A percentile compares a stretch with the other conserved stretches of the same genome.
These are phyloP conservation scores for Pyracantha coccinea DNA, from an alignment of 331 rosid species.

Conservation along the genomic window DNA sequence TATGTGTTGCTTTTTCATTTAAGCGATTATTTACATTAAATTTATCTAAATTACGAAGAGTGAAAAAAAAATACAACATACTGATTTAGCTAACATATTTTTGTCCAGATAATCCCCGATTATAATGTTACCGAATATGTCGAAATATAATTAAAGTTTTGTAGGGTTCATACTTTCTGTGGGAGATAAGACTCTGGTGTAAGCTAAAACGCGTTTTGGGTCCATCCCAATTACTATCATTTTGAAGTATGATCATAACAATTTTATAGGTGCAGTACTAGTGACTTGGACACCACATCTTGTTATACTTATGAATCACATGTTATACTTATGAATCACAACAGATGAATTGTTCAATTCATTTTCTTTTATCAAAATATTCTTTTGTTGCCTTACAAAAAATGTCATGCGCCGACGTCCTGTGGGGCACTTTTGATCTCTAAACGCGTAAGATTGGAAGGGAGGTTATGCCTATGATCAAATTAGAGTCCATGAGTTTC, in stretches of 20 bases:
- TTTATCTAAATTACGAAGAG: too few species aligned
- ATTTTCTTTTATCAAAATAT: not conserved
- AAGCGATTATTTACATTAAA: not conserved
- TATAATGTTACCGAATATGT: too few species aligned
- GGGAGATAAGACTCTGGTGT: not conserved
- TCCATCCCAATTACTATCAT: not conserved
- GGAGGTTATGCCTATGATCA: not conserved
- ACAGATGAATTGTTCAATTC: not conserved
- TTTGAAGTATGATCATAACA: not conserved
- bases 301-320: not conserved
- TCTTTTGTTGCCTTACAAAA: not conserved
- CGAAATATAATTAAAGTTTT: too few species aligned
- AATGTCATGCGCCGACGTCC: not conserved
- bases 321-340: not conserved
- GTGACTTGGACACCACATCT: not conserved
- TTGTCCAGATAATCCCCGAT: too few species aligned
- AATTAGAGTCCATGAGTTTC: not conserved
- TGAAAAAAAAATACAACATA: too few species aligned
- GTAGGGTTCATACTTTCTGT: not conserved
- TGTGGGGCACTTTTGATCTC: not conserved
- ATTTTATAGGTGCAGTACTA: not conserved
- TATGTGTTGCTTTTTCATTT: too few species aligned
- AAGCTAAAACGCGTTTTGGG: not conserved
- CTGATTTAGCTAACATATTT: too few species aligned
- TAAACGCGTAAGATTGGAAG: not conserved